Evolutionary conservation across 257 asterid species (phyloP).

Genomic region (Mentha longifolia): DNA sequence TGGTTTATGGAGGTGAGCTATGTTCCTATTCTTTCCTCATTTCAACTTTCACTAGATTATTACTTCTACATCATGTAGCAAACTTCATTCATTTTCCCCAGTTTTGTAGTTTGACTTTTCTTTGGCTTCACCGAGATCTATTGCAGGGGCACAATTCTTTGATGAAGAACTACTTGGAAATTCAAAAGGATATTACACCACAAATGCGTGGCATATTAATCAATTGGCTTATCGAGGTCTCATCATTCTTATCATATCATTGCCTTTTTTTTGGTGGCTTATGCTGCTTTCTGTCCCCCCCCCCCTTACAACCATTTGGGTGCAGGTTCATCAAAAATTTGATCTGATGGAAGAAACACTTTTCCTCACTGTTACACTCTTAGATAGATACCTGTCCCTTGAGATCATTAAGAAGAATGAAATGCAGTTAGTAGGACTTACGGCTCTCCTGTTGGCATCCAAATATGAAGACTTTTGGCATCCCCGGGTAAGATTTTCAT

Average conservation of each 20-base stretch:
- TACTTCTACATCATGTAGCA: neutral
- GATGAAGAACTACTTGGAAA: constrained; percentile 60
- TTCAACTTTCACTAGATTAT: neutral
- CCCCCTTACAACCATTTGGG: constrained; percentile 25
- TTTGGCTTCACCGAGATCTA: constrained; percentile 21
- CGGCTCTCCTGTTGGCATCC: constrained; percentile 92
- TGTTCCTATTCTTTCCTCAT: constrained; percentile 23
- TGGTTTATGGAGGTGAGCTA: constrained; percentile 92
- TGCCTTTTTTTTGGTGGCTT: constrained; percentile 15
- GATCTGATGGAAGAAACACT: constrained; percentile 94
- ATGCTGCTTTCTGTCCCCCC: constrained; percentile 27
- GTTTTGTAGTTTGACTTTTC: neutral
- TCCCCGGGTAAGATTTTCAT: constrained; percentile 70
- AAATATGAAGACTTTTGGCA: constrained; percentile 98
- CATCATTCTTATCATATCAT: constrained; percentile 27
- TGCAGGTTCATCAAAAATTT: constrained; percentile 80
- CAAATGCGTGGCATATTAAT: constrained; percentile 90
- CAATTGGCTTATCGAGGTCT: constrained; percentile 96
- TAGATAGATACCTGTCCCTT: constrained; percentile 73
- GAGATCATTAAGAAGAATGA: constrained; percentile 70
- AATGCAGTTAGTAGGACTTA: constrained; percentile 92
- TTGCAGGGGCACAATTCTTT: constrained; percentile 67
- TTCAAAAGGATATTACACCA: constrained; percentile 70
- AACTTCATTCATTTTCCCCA: constrained; percentile 1
- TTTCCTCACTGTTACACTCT: constrained; percentile 75